Evolutionary conservation across 805 yeast genomes (phyloP).

Genomic region (Pichia nanzhaoensis): DNA sequence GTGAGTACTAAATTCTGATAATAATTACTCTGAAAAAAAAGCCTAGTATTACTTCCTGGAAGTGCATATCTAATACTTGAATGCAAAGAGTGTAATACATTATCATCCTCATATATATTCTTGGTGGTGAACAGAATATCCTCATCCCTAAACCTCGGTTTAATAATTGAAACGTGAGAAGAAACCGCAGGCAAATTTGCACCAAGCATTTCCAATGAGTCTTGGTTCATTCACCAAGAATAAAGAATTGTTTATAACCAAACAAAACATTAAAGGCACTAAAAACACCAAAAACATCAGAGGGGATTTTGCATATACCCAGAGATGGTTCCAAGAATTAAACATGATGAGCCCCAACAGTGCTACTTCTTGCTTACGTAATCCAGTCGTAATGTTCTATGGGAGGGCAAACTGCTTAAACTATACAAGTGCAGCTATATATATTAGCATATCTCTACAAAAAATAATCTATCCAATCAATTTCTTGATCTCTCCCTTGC

Average conservation of each 20-base stretch:
- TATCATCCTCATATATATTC: constrained; percentile 19
- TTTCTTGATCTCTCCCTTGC: constrained; percentile 24
- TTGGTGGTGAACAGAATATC: constrained; percentile 21
- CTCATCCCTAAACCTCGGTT: constrained; percentile 21
- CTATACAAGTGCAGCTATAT: too few relatives aligned
- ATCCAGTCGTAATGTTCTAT: too few relatives aligned
- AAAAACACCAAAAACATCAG: too few relatives aligned
- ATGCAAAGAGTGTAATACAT: not conserved
- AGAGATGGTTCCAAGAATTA: too few relatives aligned
- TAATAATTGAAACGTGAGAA: constrained; percentile 24
- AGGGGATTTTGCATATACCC: too few relatives aligned
- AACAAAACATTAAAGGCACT: too few relatives aligned
- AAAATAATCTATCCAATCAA: not conserved
- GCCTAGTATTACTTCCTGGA: constrained; percentile 20
- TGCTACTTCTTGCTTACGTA: too few relatives aligned
- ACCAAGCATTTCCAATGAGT: not conserved
- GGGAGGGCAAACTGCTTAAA: too few relatives aligned
- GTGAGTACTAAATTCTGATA: constrained; percentile 14
- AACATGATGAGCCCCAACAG: too few relatives aligned
- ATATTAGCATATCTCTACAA: too few relatives aligned
- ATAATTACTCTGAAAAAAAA: constrained; percentile 13
- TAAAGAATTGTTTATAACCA: not conserved
- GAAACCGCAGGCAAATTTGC: constrained; percentile 14
- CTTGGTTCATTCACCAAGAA: not conserved
- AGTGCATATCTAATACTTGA: constrained; percentile 5